Conservation (phyloP, 2,329 filamentous ascomycete species). For the Alternaria brassicicola region DNA sequence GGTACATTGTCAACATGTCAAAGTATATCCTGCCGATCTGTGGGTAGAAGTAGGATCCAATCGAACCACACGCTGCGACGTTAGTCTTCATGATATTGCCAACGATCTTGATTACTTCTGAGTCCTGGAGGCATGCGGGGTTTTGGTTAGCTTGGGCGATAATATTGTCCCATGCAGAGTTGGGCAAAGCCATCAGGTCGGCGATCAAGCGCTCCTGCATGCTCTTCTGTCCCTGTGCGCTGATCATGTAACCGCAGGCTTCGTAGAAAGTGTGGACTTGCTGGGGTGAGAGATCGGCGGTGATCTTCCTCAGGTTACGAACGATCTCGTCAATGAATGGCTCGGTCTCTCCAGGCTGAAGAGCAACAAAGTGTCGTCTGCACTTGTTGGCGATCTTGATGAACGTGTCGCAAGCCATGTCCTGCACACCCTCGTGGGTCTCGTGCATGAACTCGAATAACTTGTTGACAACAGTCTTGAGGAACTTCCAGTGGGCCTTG, state of each 20-base stretch:
- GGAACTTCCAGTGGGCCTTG: slow-evolving; percentile 99
- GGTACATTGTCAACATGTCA: slow-evolving; percentile 99
- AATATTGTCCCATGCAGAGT: slow-evolving; percentile 93
- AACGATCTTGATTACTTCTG: slow-evolving; percentile 96
- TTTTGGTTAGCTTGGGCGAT: slow-evolving; percentile 86
- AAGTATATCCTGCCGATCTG: slow-evolving; percentile 97
- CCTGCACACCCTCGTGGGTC: slow-evolving; percentile 97
- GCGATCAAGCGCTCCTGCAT: slow-evolving; percentile 89
- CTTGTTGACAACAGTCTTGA: slow-evolving; percentile 99
- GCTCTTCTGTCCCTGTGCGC: slow-evolving; percentile 92
- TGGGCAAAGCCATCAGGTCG: slow-evolving; percentile 92
- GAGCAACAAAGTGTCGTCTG: slow-evolving; percentile 93
- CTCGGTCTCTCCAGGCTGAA: slow-evolving; percentile 92
- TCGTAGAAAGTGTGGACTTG: slow-evolving; percentile 99
- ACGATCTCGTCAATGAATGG: slow-evolving; percentile 99
- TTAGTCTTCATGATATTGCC: slow-evolving; percentile 99
- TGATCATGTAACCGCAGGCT: slow-evolving; percentile 98
- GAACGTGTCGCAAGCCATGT: slow-evolving; percentile 99
- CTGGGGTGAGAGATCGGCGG: slow-evolving; percentile 90
- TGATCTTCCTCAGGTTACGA: slow-evolving; percentile 92
- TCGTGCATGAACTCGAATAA: slow-evolving; percentile 99
- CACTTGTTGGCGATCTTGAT: slow-evolving; percentile 99
- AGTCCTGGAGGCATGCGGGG: slow-evolving; percentile 84
- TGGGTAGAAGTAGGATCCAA: slow-evolving; percentile 96
- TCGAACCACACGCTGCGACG: slow-evolving; percentile 95